A percentile compares a stretch with the other conserved stretches of the same genome.
Conservation (phyloP, 306 rosid genomes). For the Quercus suber region DNA sequence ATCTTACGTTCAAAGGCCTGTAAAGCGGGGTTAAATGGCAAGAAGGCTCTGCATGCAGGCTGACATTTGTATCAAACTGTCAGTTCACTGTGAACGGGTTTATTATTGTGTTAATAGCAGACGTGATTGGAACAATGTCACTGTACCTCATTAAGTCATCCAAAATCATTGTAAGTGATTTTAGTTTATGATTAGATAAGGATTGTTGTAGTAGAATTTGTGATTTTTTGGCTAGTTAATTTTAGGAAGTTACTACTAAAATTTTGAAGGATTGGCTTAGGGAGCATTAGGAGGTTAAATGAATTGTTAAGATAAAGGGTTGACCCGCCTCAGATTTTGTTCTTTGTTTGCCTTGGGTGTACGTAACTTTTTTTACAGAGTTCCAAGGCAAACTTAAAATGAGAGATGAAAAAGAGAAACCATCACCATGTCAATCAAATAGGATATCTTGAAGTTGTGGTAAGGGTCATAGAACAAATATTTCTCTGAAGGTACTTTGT, state of each 20-base stretch:
- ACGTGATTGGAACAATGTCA: neutral
- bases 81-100: constrained; percentile 24
- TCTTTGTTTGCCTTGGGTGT: too few species aligned
- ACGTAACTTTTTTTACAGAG: too few species aligned
- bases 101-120: constrained; percentile 18
- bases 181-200: neutral
- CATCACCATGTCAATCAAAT: too few species aligned
- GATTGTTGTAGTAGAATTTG: neutral
- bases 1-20: constrained; percentile 96
- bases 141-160: neutral
- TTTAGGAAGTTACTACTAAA: neutral
- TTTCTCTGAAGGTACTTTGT: too few species aligned
- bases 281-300: neutral
- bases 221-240: neutral
- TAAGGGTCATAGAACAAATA: too few species aligned
- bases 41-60: constrained; percentile 23
- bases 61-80: constrained; percentile 27
- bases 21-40: constrained; percentile 69
- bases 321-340: too few species aligned
- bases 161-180: neutral
- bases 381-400: too few species aligned
- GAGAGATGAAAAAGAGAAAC: too few species aligned
- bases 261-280: neutral
- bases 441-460: too few species aligned
- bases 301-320: too few species aligned